Percentiles rank a stretch among this genome's conserved stretches.
phyloP scores from a whole-genome alignment of 2,329 filamentous ascomycete species.

The Moelleriella libera region DNA sequence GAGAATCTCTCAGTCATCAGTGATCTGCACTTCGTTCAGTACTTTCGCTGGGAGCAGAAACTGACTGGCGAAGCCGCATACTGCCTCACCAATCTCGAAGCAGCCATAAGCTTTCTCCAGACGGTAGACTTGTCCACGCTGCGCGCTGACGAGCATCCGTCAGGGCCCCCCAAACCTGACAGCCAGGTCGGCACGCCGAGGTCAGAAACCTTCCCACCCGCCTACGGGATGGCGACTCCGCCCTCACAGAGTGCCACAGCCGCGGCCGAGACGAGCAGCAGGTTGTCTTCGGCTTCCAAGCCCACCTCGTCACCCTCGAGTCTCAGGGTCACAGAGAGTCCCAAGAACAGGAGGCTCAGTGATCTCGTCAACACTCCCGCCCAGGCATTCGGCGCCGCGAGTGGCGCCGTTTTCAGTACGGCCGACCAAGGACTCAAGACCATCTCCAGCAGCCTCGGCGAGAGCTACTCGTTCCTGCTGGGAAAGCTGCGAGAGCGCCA shows the following conservation, averaged over 20 bases:
- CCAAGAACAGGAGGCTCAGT: constrained; percentile 64
- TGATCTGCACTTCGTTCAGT: constrained; percentile 87
- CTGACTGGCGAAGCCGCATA: constrained; percentile 91
- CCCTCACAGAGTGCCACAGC: constrained; percentile 9
- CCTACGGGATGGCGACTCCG: constrained; percentile 29
- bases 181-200: constrained; percentile 32
- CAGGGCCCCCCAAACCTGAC: constrained; percentile 47
- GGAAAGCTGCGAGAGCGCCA: constrained; percentile 70
- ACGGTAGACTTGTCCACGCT: constrained; percentile 89
- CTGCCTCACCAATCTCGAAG: constrained; percentile 90
- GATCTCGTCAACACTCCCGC: constrained; percentile 77
- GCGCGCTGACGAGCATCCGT: constrained; percentile 61
- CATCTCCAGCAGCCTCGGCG: constrained; percentile 79
- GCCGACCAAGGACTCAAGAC: constrained; percentile 88
- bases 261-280: constrained; percentile 16
- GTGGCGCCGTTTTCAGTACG: constrained; percentile 72
- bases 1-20: constrained; percentile 82
- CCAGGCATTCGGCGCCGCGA: constrained; percentile 66
- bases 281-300: constrained; percentile 19
- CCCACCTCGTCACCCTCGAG: constrained; percentile 22
- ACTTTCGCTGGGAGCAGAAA: constrained; percentile 74
- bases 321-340: constrained; percentile 30
- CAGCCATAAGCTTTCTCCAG: constrained; percentile 84
- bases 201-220: constrained; percentile 42
- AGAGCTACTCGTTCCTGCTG: constrained; percentile 86